Evolutionary conservation across 805 yeast species (phyloP).

Genomic region (Henningerozyma blattae): DNA sequence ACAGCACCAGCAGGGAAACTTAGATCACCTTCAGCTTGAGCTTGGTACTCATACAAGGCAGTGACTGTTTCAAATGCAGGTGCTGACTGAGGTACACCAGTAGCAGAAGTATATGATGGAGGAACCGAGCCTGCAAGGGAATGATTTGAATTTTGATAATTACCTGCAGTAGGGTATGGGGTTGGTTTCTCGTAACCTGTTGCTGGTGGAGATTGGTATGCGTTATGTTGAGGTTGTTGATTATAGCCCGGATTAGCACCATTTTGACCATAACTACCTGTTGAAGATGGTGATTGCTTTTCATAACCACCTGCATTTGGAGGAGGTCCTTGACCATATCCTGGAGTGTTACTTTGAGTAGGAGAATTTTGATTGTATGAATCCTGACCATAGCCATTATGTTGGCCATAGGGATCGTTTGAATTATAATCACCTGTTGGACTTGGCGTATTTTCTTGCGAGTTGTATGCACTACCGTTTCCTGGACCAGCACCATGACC

Average conservation of each 20-base stretch:
- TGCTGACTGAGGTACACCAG: slow-evolving; percentile 27
- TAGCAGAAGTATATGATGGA: slow-evolving; percentile 22
- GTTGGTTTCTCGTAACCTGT: slow-evolving; percentile 4
- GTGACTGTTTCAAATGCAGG: slow-evolving; percentile 55
- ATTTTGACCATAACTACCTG: slow-evolving; percentile 1
- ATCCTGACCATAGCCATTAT: slow-evolving; percentile 10
- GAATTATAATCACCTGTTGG: too few relatives aligned
- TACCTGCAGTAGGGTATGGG: slow-evolving; percentile 11
- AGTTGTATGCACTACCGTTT: background rate
- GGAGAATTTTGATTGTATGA: slow-evolving; percentile 2
- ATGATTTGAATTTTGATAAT: slow-evolving; percentile 12
- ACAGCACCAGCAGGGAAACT: slow-evolving; percentile 78
- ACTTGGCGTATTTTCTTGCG: background rate
- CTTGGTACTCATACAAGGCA: slow-evolving; percentile 82
- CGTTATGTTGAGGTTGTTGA: background rate
- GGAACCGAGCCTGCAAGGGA: slow-evolving; percentile 12
- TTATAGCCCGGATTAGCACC: slow-evolving; percentile 13
- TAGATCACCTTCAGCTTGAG: slow-evolving; percentile 90
- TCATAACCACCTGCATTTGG: background rate
- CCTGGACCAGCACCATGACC: slow-evolving; percentile 23
- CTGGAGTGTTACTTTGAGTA: slow-evolving; percentile 7
- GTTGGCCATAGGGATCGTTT: slow-evolving; percentile 1
- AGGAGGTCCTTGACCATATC: slow-evolving; percentile 11
- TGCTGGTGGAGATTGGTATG: slow-evolving; percentile 9
- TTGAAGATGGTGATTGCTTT: background rate